Base-by-base conservation (phyloP, 441 rosid species). In the Biscutella laevigata region DNA sequence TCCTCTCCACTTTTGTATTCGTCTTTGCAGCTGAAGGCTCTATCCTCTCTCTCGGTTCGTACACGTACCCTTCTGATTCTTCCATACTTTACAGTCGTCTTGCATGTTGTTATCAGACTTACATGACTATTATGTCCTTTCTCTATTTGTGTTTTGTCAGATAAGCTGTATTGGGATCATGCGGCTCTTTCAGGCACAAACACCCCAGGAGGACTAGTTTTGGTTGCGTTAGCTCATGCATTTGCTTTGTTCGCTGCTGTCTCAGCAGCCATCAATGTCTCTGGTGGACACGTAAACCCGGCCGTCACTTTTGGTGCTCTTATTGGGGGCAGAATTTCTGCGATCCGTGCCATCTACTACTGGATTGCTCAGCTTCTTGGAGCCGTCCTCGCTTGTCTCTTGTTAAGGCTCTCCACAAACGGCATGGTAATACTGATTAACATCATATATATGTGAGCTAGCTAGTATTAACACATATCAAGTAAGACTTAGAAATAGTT, bases 1-100 rank as follows among this genome's bases (percentile, higher is more conserved):
- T 83, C 25, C 48, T 86, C 41, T 80, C 94, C 74, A 84, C 94
- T 60, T 75, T 75, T 55, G 76, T 80, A 71, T 84, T 86, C 19
- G 88, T 86, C 12, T 86, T 86, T 1, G 87, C 87, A 4, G 92
- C 87, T 20, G 89, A 81, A 73, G 95, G 94, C 67, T 81, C 86
- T 13, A 29, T 80, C 40, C 89, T 86, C 25, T 85, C 95, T 57
- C 94, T 86, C 2, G 74, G 92, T 83, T 38, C 8, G 19, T 49
- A 9, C 41, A 15, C 26, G 5, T 7, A 36, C 42, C 39, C 1
- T 42, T 42, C 48, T 25, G 24, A 10, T 33, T 50, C 16, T 17
- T 17, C 20, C 20, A 17, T 17, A 17, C n/a, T 17, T 17, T 17
- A 17, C 20, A 17, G 20, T 17, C 20, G 20, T 17, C 20, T 17